Evolutionary conservation across 805 yeast genomes (phyloP), one percentile per base, ranked within the genome.

Genomic region (Yamadazyma paraphyllophila): DNA sequence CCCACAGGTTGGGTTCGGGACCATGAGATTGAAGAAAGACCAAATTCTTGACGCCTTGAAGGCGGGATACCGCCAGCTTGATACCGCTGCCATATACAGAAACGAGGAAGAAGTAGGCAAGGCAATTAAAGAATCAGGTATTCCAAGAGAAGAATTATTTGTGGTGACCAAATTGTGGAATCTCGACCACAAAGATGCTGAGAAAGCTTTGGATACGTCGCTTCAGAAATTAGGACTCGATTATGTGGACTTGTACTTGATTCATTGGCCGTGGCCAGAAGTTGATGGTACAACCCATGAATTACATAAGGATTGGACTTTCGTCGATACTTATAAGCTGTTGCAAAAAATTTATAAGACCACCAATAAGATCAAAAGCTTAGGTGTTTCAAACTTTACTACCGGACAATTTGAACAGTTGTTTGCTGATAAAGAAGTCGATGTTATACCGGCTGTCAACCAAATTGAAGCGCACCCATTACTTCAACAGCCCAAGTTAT

Each of bases 401-500:
- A 69, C 69, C 16, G 68, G 62, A 5, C 65, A 82, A 53, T 66
- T 89, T 56, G 80, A 78, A 54, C 94, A 88, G 58, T 71, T 87
- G 56, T 67, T 85, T 46, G 78, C 88, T 59, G 80, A 82, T 47
- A 80, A 83, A 48, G 77, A 80, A 51, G 57, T 83, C 41, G 67
- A 82, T 49, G 63, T 55, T 14, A 58, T 58, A 6, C 88, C 88
- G 3, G 74, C 67, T 47, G 82, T 84, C 27, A 77, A 84, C 58
- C 91, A 85, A 62, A 81, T 85, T 49, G 91, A 85, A 59, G 94
- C 86, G 62, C 96, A 88, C 66, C 96, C 96, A 49, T 87, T 88
- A 72, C 74, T 88, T 60, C 85, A 85, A 44, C 96, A 87, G 68
- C 77, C 76, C 45, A 73, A 74, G 52, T 69, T 87, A 53, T 57